Evolutionary conservation across 2,329 filamentous ascomycete species (phyloP), one percentile per base, ranked within the genome.

Genomic region (Trichoderma harzianum): DNA sequence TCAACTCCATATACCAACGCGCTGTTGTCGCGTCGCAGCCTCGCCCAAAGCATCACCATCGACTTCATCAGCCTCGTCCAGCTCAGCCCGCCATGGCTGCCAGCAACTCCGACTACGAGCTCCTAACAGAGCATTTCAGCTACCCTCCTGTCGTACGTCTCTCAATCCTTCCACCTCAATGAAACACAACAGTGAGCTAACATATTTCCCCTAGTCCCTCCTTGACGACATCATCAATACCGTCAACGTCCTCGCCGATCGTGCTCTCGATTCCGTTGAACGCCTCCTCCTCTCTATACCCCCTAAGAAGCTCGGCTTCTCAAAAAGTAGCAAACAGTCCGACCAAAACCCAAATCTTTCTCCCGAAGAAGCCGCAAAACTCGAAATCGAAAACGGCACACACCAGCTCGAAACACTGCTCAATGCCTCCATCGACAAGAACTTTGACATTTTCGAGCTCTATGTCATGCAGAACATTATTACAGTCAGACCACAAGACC

Each of bases 201-300:
- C 7, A 7, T 3, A 39, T 4, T 1, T 3, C 11, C 3, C 2
- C 51, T 34, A 97, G 95, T 93, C 93, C 73, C 89, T 99, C 55
- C 92, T 99, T 78, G 96, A 99, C 88, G 95, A 98, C 83, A 95
- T 98, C 77, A 97, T 98, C 84, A 98, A 98, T 85, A 93, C 92
- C 70, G 90, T 98, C 81, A 99, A 98, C 84, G 93, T 95, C 78
- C 89, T 98, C 77, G 92, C 96, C 78, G 96, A 97, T 82, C 92
- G 92, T 80, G 95, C 94, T 69, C 91, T 97, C 78, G 93, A 93
- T 78, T 93, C 92, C 73, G 90, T 98, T 75, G 96, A 98, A 82
- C 89, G 90, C 70, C 93, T 93, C 1, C 90, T 99, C 24, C 86
- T 93, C 63, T 87, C 88, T 65, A 91, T 92, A 3, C 89, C 92